These are phyloP conservation scores for Hansenula sp. DNA, from an alignment of 1,139 yeast species.

Conservation along the genomic window DNA sequence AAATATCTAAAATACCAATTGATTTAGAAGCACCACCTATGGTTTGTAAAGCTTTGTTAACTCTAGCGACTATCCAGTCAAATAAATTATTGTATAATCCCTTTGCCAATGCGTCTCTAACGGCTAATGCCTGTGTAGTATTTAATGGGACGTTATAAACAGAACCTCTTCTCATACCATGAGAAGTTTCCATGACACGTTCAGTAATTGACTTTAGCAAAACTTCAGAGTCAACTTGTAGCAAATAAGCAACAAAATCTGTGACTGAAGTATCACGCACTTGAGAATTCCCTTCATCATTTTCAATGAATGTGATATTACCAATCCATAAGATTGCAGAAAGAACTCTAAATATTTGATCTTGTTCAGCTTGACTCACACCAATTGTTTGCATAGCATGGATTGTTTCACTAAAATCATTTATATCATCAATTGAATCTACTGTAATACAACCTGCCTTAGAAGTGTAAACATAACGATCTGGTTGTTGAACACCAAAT, in stretches of 20 bases:
- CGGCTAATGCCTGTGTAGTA: slow-evolving; percentile 89
- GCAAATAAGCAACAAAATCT: slow-evolving; percentile 85
- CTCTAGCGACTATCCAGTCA: slow-evolving; percentile 97
- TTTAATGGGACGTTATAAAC: slow-evolving; percentile 94
- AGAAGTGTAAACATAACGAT: slow-evolving; percentile 84
- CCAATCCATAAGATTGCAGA: slow-evolving; percentile 94
- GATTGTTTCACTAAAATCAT: slow-evolving; percentile 77
- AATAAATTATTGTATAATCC: slow-evolving; percentile 90
- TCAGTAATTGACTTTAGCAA: slow-evolving; percentile 70
- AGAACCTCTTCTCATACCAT: slow-evolving; percentile 86
- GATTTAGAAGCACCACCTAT: slow-evolving; percentile 56
- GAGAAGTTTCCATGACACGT: slow-evolving; percentile 85
- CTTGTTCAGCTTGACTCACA: slow-evolving; percentile 76
- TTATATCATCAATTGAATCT: slow-evolving; percentile 77
- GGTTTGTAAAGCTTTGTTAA: slow-evolving; percentile 65
- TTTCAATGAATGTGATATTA: slow-evolving; percentile 80
- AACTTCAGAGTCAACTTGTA: slow-evolving; percentile 72
- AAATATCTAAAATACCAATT: slow-evolving; percentile 95
- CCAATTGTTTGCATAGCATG: slow-evolving; percentile 90
- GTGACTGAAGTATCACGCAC: slow-evolving; percentile 86
- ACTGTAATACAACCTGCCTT: slow-evolving; percentile 84
- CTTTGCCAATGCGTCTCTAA: slow-evolving; percentile 92
- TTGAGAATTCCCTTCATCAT: slow-evolving; percentile 81
- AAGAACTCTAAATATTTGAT: slow-evolving; percentile 79
- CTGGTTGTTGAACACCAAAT: slow-evolving; percentile 92